Evolutionary conservation across 2,329 filamentous ascomycete species (phyloP).

Genomic region (Harringtonia aguacate): DNA sequence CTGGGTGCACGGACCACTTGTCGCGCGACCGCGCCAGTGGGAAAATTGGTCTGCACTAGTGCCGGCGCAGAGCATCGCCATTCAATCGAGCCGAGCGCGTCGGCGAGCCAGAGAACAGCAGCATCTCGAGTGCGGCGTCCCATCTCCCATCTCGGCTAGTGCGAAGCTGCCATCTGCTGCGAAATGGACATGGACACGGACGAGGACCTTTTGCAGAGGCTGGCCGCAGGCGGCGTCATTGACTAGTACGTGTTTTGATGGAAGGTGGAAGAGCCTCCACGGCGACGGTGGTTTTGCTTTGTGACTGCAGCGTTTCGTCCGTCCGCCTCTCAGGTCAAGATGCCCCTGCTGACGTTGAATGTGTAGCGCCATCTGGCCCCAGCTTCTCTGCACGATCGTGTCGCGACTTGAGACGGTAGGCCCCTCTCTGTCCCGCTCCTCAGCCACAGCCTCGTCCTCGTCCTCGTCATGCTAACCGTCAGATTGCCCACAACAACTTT

Average conservation of each 20-base stretch:
- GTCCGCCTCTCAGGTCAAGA: too few species aligned
- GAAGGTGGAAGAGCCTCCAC: constrained; percentile 17
- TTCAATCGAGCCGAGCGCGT: too few species aligned
- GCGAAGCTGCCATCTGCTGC: too few species aligned
- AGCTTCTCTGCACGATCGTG: constrained; percentile 53
- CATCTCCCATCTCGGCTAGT: not conserved
- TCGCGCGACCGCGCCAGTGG: too few species aligned
- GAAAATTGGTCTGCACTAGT: too few species aligned
- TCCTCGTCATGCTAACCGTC: not conserved
- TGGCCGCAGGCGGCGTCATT: constrained; percentile 41
- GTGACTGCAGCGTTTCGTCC: not conserved
- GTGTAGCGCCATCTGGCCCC: constrained; percentile 57
- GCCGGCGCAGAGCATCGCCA: too few species aligned
- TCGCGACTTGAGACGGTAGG: constrained; percentile 54
- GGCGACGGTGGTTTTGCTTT: not conserved
- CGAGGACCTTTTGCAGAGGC: constrained; percentile 33
- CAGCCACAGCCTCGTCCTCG: not conserved
- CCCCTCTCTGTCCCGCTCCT: constrained; percentile 7
- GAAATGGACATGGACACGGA: constrained; percentile 46
- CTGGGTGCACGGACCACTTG: too few species aligned
- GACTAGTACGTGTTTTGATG: constrained; percentile 42
- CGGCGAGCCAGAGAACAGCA: too few species aligned
- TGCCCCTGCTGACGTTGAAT: constrained; percentile 2
- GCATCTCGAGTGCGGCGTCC: not conserved
- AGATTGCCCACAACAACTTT: constrained; percentile 72